phyloP scores from a whole-genome alignment of 2,329 filamentous ascomycete species.

The Ophiostoma sp. region DNA sequence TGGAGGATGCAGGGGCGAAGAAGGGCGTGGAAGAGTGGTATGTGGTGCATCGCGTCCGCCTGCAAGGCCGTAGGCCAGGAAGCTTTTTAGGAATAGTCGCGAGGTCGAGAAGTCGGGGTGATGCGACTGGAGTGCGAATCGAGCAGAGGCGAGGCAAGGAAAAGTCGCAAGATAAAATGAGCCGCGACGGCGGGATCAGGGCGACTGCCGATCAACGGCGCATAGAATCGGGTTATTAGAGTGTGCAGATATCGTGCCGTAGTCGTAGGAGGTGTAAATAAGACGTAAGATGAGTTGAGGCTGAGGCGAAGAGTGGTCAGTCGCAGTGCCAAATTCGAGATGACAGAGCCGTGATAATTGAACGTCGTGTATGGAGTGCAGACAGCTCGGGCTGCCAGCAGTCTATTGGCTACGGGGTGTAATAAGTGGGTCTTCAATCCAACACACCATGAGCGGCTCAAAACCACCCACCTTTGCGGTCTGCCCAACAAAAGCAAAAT shows the following conservation, averaged over 20 bases:
- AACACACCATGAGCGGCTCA: no score
- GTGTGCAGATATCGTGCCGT: background rate
- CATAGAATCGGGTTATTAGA: background rate
- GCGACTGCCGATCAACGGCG: slow-evolving; percentile 11
- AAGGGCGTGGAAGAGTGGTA: slow-evolving; percentile 62
- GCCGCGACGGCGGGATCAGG: background rate
- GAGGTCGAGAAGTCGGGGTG: no score
- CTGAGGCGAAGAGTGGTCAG: background rate
- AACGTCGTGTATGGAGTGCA: background rate
- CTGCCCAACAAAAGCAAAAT: no score
- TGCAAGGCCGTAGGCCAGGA: background rate
- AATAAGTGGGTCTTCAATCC: background rate
- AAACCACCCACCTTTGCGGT: no score
- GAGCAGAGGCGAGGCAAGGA: background rate
- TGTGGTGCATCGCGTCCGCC: slow-evolving; percentile 40
- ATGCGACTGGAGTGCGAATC: background rate
- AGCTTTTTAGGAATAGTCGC: no score
- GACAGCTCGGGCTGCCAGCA: background rate
- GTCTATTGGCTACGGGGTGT: background rate
- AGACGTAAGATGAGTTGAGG: background rate
- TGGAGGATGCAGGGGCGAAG: slow-evolving; percentile 83
- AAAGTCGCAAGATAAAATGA: background rate
- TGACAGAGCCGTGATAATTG: background rate
- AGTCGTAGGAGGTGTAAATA: background rate
- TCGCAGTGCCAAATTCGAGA: background rate